phyloP scores from a whole-genome alignment of 1,284 basidiomycete genomes.

The Rhodotorula sp. region DNA sequence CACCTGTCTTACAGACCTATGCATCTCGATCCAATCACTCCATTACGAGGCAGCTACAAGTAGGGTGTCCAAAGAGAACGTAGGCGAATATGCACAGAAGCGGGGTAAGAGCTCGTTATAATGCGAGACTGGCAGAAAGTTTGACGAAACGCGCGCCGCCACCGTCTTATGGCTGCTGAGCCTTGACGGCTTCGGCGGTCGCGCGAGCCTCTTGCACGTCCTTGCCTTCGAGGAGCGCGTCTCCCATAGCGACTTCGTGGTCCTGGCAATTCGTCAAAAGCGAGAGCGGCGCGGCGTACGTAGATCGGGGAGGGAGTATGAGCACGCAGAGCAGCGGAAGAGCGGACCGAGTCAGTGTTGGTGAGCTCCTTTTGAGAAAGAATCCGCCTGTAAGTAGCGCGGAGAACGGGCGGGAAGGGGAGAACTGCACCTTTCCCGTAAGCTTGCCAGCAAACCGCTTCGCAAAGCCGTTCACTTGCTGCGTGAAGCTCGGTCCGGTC shows the following conservation, averaged over 20 bases:
- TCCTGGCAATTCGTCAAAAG: background rate
- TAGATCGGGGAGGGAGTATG: no score
- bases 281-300: background rate
- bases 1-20: no score
- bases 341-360: background rate
- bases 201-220: background rate
- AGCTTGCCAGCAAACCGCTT: slow-evolving; percentile 19
- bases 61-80: no score
- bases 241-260: slow-evolving; percentile 3
- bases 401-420: background rate
- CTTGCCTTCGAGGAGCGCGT: slow-evolving; percentile 6
- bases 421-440: slow-evolving; percentile 6
- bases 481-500: slow-evolving; percentile 8
- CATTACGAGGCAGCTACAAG: no score
- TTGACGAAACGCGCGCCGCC: no score
- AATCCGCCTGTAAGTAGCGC: no score
- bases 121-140: no score
- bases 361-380: no score
- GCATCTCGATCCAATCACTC: no score
- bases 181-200: slow-evolving; percentile 4
- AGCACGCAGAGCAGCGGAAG: background rate
- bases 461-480: slow-evolving; percentile 14
- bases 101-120: no score
- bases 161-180: background rate
- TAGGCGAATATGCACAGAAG: no score